Conservation (phyloP, 805 yeast genomes). For the Saccharomyces jurei region DNA sequence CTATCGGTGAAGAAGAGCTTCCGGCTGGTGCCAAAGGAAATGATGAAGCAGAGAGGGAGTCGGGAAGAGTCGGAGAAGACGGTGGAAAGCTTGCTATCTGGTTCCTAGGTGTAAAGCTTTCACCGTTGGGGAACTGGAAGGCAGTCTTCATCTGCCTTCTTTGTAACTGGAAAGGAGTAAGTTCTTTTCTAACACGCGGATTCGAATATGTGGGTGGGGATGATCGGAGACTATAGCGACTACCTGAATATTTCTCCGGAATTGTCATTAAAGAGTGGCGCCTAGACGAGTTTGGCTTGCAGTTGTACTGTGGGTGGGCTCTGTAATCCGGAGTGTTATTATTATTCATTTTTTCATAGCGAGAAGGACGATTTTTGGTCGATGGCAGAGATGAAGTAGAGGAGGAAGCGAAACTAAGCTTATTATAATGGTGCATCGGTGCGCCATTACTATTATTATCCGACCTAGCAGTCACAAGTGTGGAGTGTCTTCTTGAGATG, state of each 20-base stretch:
- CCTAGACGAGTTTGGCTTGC: background rate
- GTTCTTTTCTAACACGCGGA: background rate
- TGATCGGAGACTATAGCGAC: background rate
- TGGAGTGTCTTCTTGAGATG: background rate
- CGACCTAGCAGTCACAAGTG: background rate
- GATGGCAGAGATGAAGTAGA: background rate
- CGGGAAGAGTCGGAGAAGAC: background rate
- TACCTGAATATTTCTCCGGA: background rate
- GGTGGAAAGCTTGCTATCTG: background rate
- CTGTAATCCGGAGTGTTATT: background rate
- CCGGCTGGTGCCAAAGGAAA: background rate
- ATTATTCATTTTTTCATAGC: background rate
- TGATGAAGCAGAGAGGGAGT: background rate
- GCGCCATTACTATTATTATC: background rate
- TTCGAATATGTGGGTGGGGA: background rate
- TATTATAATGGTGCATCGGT: background rate
- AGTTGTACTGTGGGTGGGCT: background rate
- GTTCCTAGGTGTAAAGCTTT: conserved; percentile 25
- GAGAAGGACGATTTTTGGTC: background rate
- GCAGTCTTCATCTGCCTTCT: conserved; percentile 23
- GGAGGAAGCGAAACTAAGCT: background rate
- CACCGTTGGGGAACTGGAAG: conserved; percentile 30
- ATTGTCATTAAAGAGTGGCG: background rate
- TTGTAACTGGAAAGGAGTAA: conserved; percentile 28
- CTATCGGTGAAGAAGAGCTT: background rate